phyloP scores from a whole-genome alignment of 768 basidiomycete species.

The Pleurotus tuoliensis region DNA sequence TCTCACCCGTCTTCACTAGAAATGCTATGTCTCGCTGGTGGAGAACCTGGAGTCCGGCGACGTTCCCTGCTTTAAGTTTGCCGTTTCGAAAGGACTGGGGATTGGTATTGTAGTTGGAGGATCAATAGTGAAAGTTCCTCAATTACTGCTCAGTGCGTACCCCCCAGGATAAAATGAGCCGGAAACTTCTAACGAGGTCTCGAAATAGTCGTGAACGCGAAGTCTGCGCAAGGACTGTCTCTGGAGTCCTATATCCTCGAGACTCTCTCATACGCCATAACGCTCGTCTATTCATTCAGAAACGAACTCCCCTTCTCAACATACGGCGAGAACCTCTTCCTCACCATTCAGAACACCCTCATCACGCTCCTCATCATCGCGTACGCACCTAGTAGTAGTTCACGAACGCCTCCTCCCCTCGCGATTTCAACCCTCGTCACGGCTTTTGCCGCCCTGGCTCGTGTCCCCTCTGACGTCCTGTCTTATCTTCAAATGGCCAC shows the following conservation, averaged over 20 bases:
- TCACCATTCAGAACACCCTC: constrained; percentile 82
- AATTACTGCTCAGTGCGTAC: constrained; percentile 78
- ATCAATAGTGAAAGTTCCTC: constrained; percentile 94
- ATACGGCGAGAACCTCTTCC: constrained; percentile 96
- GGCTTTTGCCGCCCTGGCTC: constrained; percentile 35
- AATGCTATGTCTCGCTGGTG: constrained; percentile 88
- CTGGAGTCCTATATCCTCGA: constrained; percentile 86
- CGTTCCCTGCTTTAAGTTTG: constrained; percentile 83
- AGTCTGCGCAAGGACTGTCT: constrained; percentile 84
- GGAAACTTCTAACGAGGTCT: no score
- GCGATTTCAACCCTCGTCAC: constrained; percentile 25
- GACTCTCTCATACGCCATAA: constrained; percentile 88
- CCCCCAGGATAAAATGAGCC: no score
- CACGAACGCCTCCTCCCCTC: constrained; percentile 23
- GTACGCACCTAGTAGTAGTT: constrained; percentile 38
- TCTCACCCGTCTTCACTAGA: constrained; percentile 36
- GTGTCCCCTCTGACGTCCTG: constrained; percentile 46
- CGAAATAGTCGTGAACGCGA: constrained; percentile 57
- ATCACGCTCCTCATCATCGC: constrained; percentile 85
- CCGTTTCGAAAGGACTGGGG: constrained; percentile 89
- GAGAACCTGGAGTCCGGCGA: constrained; percentile 79
- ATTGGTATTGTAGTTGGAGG: constrained; percentile 91
- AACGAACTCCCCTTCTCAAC: constrained; percentile 93
- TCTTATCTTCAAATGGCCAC: constrained; percentile 78
- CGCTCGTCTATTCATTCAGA: constrained; percentile 79